Evolutionary conservation across 164 flowering plant species (phyloP).

Genomic region (Nymphaea colorata): DNA sequence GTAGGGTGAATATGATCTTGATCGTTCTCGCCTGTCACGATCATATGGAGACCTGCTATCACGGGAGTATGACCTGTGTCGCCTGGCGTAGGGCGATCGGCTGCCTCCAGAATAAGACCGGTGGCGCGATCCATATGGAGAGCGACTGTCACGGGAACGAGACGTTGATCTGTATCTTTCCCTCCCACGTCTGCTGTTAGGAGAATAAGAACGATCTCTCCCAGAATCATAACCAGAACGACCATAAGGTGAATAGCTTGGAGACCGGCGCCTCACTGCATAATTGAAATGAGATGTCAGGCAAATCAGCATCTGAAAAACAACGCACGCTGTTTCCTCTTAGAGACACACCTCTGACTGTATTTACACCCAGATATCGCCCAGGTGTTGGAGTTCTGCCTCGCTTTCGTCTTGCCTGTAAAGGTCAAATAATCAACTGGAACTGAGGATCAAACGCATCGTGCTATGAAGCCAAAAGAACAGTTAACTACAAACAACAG

Average conservation of each 20-base stretch:
- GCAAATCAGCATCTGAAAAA: neutral
- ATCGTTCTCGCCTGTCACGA: neutral
- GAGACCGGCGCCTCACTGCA: slow-evolving; percentile 10
- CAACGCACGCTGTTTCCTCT: neutral
- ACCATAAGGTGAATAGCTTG: slow-evolving; percentile 10
- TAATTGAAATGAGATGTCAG: neutral
- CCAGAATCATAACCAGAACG: slow-evolving; percentile 1
- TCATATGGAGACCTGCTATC: slow-evolving; percentile 14
- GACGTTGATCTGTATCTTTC: neutral
- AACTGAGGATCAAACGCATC: neutral
- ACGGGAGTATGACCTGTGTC: slow-evolving; percentile 18
- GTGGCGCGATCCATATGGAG: slow-evolving; percentile 4
- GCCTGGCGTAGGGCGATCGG: slow-evolving; percentile 28
- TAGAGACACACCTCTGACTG: slow-evolving; percentile 28
- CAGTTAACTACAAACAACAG: neutral
- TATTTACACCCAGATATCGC: slow-evolving; percentile 60
- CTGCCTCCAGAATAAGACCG: slow-evolving; percentile 27
- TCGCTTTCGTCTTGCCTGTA: slow-evolving; percentile 61
- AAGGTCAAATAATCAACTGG: neutral
- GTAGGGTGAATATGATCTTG: neutral
- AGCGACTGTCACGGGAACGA: neutral
- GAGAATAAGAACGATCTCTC: slow-evolving; percentile 26
- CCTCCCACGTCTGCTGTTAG: slow-evolving; percentile 1
- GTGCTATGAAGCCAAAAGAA: neutral
- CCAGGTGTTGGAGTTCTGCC: slow-evolving; percentile 97